A percentile compares a stretch with the other conserved stretches of the same genome.
phyloP scores from a whole-genome alignment of 768 basidiomycete species.

The Mycena kentingensis region DNA sequence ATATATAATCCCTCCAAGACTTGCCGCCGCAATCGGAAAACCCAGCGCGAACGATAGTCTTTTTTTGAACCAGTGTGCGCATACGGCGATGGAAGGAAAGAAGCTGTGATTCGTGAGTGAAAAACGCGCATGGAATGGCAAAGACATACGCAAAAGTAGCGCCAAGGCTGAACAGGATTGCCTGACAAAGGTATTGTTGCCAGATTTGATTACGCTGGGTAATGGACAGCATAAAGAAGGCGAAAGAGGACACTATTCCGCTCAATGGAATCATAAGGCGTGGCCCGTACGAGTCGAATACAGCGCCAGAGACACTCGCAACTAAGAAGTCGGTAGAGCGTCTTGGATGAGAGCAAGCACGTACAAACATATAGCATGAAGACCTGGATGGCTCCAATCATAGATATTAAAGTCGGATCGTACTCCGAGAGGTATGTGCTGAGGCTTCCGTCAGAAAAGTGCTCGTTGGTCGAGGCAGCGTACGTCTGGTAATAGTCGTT shows the following conservation, averaged over 20 bases:
- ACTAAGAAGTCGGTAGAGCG: constrained; percentile 11
- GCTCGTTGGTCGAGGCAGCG: too few relatives aligned
- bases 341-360: not conserved
- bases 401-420: constrained; percentile 29
- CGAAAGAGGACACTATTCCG: constrained; percentile 24
- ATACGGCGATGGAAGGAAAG: constrained; percentile 35
- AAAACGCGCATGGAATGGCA: not conserved
- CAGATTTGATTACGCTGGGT: constrained; percentile 30
- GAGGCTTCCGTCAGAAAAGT: too few relatives aligned
- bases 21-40: constrained; percentile 33
- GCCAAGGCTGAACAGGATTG: constrained; percentile 25
- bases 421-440: constrained; percentile 30
- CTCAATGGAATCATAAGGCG: constrained; percentile 28
- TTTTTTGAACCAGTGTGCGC: constrained; percentile 38
- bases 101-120: constrained; percentile 24
- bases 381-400: constrained; percentile 34
- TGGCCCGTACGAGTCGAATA: constrained; percentile 27
- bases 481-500: constrained; percentile 36
- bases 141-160: constrained; percentile 24
- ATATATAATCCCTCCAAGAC: constrained; percentile 36
- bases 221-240: constrained; percentile 30
- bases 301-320: constrained; percentile 24
- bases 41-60: constrained; percentile 36
- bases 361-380: constrained; percentile 29
- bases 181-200: constrained; percentile 32